phyloP scores from a whole-genome alignment of 2,329 filamentous ascomycete genomes.

The Fusarium scirpi region DNA sequence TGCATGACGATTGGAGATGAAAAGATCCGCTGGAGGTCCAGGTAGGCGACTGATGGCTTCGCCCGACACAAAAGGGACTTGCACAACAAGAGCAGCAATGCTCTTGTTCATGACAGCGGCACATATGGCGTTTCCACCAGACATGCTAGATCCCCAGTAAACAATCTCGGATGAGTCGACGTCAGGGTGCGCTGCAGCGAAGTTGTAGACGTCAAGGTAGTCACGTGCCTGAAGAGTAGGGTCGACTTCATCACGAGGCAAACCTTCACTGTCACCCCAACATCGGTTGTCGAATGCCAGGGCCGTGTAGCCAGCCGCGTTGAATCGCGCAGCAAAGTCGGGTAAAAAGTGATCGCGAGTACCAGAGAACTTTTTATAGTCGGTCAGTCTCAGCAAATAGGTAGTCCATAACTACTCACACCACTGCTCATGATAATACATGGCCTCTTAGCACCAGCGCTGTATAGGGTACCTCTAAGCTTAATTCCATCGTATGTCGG shows the following conservation, averaged over 20 bases:
- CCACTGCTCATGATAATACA: conserved; percentile 1
- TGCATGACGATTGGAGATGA: background rate
- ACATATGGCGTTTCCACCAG: background rate
- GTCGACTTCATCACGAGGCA: conserved; percentile 6
- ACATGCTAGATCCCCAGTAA: conserved; percentile 8
- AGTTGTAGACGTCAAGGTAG: conserved; percentile 1
- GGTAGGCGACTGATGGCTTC: background rate
- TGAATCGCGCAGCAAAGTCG: background rate
- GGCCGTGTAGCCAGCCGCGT: background rate
- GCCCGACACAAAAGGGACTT: conserved; percentile 1
- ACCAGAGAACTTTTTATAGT: background rate
- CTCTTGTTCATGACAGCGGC: background rate
- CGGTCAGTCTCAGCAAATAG: background rate
- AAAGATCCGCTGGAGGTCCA: background rate
- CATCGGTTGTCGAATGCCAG: background rate
- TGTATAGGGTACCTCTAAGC: background rate
- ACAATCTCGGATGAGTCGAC: background rate
- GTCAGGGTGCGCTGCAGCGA: background rate
- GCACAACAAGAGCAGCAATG: background rate
- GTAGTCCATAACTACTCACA: background rate
- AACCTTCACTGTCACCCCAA: conserved; percentile 1
- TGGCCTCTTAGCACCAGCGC: background rate
- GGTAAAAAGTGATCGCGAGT: background rate
- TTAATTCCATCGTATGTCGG: conserved; percentile 1
- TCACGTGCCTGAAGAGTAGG: background rate